Evolutionary conservation across 139 green algal species (phyloP), one percentile per base, ranked within the genome.

Genomic region (Chlorella sp.): DNA sequence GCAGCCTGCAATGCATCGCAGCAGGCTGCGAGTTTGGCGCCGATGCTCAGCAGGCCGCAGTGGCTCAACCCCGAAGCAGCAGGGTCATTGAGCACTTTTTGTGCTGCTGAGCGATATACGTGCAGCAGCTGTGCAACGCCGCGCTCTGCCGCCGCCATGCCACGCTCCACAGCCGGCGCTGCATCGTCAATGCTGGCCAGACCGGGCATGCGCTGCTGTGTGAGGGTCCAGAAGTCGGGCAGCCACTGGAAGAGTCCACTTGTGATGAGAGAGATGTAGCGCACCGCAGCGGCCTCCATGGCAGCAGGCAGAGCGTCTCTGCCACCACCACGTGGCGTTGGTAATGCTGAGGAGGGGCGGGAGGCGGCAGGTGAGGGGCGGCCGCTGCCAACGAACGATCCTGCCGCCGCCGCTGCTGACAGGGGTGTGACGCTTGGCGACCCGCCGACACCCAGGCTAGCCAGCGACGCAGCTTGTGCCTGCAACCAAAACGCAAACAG

Each of bases 181-280:
- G 69, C 81, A 1, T 44, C 70, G 16, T 56, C 56, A 6, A 30
- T 25, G 67, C 51, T 57, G 0, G 81, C 69, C 55, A 86, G 81
- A 28, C 13, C 56, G 15, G 56, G 81, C 56, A 86, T 28, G 44
- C 56, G 69, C 70, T 80, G 67, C 81, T 86, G 69, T 26, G 56
- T 73, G 23, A 86, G 26, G 0, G 28, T 36, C 81, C 81, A 86
- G 70, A 56, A 80, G 1, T 74, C 67, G 16, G 81, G 81, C 17
- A 80, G 69, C 81, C 81, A 86, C 26, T 44, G 55, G n/a, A 32
- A 71, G 26, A 86, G 81, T 5, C 21, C 38, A 3, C 39, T 13
- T 0, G 81, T 86, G 17, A 80, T 56, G 7, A 32, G 25, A 0
- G 81, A 36, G 0, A 71, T 57, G 38, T 73, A 78, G 36, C 51